These are phyloP conservation scores for Phialophora tarda DNA, from an alignment of 2,329 filamentous ascomycete species.

Conservation along the genomic window DNA sequence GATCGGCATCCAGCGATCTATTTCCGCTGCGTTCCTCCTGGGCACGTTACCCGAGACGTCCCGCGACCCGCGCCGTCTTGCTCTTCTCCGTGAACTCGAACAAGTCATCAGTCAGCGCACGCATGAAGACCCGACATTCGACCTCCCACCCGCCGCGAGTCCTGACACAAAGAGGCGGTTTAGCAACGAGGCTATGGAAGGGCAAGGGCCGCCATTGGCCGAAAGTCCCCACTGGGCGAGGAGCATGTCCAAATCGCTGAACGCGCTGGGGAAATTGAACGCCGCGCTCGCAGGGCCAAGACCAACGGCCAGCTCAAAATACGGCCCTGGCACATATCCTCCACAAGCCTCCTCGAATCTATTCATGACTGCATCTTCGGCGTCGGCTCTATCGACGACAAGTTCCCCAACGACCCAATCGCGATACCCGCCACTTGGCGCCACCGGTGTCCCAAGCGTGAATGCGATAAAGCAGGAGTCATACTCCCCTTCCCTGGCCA, in stretches of 20 bases:
- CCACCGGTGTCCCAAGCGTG: not conserved
- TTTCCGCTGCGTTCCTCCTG: constrained; percentile 55
- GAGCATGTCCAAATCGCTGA: constrained; percentile 53
- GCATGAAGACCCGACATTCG: constrained; percentile 38
- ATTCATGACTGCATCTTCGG: constrained; percentile 8
- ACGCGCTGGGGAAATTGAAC: constrained; percentile 54
- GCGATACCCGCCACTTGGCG: constrained; percentile 24
- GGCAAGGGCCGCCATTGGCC: constrained; percentile 19
- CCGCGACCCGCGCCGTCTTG: constrained; percentile 48
- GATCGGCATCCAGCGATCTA: constrained; percentile 55
- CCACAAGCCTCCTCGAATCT: constrained; percentile 10
- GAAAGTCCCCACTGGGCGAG: constrained; percentile 52
- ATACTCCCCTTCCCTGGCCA: constrained; percentile 29
- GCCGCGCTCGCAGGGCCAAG: constrained; percentile 44
- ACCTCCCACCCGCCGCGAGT: constrained; percentile 28
- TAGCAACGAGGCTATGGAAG: constrained; percentile 22
- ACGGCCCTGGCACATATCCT: constrained; percentile 23
- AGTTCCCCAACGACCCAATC: constrained; percentile 15
- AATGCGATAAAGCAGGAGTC: constrained; percentile 27
- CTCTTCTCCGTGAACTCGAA: constrained; percentile 51
- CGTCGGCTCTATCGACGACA: constrained; percentile 1
- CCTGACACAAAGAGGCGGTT: constrained; percentile 33
- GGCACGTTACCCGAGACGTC: constrained; percentile 54
- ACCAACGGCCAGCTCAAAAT: constrained; percentile 16
- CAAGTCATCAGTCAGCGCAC: constrained; percentile 52